Evolutionary conservation across 139 green algal species (phyloP), one percentile per base, ranked within the genome.

Genomic region (Chlamydomonas incerta): DNA sequence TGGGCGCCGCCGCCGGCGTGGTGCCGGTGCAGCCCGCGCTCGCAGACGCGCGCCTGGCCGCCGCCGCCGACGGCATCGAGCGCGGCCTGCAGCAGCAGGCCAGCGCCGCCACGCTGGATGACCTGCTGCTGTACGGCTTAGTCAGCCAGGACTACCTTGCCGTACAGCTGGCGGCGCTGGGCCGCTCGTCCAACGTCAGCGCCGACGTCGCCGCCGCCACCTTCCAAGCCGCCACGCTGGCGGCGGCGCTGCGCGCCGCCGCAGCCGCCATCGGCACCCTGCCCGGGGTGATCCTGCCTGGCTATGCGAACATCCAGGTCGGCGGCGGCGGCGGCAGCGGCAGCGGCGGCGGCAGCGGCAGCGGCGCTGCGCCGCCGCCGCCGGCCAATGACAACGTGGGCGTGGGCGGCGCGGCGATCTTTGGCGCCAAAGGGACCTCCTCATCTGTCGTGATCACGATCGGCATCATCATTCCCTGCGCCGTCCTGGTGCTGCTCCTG

Each of bases 121-220:
- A 31, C 28, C 62, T 84, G 15, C 63, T 84, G 2, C 2, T 66
- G 17, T 29, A 15, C 6, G 65, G 41, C 31, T 34, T 84, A 46
- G 46, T 74, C 37, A 35, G 46, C n/a, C 77, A 84, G 33, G 63
- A 74, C 47, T 66, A 67, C 21, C n/a, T 84, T 29, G 65, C 77
- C n/a, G 46, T 4, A 1, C 46, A 26, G 21, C 77, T 84, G 3
- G 63, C 77, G 46, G 66, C 46, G 63, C 65, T 74, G 26, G 77
- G 77, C 34, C 50, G 63, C 31, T 31, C 55, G 8, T 13, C 31
- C 31, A 41, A 24, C 26, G 5, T 35, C 21, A 60, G 37, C 62
- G 62, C 3, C 14, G 57, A 24, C 69, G 52, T 11, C 28, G n/a
- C 29, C 62, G 46, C 21, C 5, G 60, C 57, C 76, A 33, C 11